Percentiles rank a stretch among this genome's conserved stretches.
Conservation (phyloP, 345 rosid species). For the Moricandia arvensis region DNA sequence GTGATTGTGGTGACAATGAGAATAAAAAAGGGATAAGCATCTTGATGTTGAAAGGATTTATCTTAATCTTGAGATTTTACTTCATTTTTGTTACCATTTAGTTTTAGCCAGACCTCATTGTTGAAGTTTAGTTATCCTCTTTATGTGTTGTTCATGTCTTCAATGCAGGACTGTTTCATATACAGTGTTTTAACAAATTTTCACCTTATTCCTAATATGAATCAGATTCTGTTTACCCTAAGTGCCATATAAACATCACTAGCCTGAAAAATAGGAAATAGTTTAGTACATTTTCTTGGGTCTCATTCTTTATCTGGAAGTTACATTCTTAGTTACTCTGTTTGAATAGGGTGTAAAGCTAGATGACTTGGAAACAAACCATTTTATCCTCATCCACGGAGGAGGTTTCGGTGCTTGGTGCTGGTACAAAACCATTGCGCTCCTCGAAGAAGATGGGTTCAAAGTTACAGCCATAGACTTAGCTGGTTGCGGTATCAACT, state of each 20-base stretch:
- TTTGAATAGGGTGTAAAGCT: constrained; percentile 62
- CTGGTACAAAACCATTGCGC: constrained; percentile 96
- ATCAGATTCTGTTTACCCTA: not conserved
- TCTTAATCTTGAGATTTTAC: no score
- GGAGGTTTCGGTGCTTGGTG: constrained; percentile 99
- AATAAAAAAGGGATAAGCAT: not conserved
- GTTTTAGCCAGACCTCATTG: not conserved
- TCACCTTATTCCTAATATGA: not conserved
- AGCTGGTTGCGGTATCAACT: constrained; percentile 90
- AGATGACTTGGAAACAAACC: constrained; percentile 76
- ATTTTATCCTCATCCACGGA: constrained; percentile 89
- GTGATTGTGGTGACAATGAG: not conserved
- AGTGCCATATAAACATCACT: not conserved
- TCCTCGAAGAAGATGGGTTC: constrained; percentile 83
- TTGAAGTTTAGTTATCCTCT: not conserved
- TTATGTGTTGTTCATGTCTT: not conserved
- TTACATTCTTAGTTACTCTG: not conserved
- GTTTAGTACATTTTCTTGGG: not conserved
- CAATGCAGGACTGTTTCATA: not conserved
- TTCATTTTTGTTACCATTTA: not conserved
- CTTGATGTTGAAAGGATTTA: not conserved
- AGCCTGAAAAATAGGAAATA: not conserved
- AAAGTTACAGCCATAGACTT: constrained; percentile 87
- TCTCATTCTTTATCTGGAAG: not conserved
- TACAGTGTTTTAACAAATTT: not conserved